Evolutionary conservation across 345 rosid species (phyloP), one percentile per base, ranked within the genome.

Genomic region (Schrenkiella parvula): DNA sequence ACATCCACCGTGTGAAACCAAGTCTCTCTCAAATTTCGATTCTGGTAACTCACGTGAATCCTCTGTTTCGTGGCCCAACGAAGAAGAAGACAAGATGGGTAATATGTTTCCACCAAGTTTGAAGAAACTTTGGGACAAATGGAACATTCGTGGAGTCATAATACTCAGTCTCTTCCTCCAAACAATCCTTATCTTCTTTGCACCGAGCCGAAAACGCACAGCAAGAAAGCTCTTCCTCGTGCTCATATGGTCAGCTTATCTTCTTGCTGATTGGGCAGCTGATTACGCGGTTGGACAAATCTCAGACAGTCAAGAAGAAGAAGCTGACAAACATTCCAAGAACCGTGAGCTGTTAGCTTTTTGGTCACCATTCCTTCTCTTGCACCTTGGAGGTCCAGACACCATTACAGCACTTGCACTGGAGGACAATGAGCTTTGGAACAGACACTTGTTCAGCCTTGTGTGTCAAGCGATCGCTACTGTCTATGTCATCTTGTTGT

Each of bases 131-230:
- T 87, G 92, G 92, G 82, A 78, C 29, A 51, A 58, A 46, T 87
- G 92, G 91, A 87, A 87, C 66, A 72, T 87, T 48, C 68, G 89
- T 15, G 89, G 77, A 5, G 67, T 86, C 60, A 75, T 89, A 51
- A 72, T 87, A 29, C 78, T 84, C 59, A 87, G 93, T 75, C 91
- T 87, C 31, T 58, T 74, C 1, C 73, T 89, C 60, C 96, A 89
- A 68, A 32, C 80, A 26, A 59, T 83, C 70, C 87, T 89, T 14
- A 71, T 87, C 39, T 57, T 85, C 50, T 32, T 77, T 4, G 85
- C 93, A 4, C 90, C 91, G 0, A 64, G 61, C 61, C 44, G 89
- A 59, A 86, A 80, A 75, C 73, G 80, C 29, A 82, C 86, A 0
- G 51, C 82, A 2, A 70, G 61, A 18, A 83, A 67, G 62, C 12